Conservation (phyloP, 2,329 filamentous ascomycete genomes). For the Thelonectria rubi region DNA sequence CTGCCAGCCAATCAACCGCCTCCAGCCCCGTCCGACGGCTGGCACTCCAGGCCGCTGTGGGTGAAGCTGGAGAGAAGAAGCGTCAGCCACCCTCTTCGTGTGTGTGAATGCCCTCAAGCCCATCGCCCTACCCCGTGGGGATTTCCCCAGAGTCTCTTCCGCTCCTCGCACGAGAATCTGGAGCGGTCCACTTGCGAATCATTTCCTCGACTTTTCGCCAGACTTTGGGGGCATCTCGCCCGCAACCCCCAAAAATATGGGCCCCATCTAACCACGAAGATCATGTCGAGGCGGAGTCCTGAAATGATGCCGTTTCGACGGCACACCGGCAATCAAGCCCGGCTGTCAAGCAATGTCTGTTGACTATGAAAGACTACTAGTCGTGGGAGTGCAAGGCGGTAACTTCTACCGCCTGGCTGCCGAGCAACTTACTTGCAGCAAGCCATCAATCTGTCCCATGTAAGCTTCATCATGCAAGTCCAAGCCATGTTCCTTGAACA, state of each 20-base stretch:
- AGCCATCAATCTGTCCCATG: too few species aligned
- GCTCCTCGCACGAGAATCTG: neutral
- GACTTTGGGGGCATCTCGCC: neutral
- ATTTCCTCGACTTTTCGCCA: neutral
- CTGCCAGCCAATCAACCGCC: conserved; percentile 5
- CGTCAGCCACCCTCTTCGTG: neutral
- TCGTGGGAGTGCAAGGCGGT: too few species aligned
- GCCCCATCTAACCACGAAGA: too few species aligned
- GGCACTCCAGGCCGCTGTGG: neutral
- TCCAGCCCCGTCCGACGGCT: neutral
- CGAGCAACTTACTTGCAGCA: too few species aligned
- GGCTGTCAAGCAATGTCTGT: too few species aligned
- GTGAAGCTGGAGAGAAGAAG: neutral
- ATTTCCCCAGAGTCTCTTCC: conserved; percentile 2
- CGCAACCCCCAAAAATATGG: neutral
- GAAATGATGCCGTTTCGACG: too few species aligned
- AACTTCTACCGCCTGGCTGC: too few species aligned
- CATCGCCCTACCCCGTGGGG: conserved; percentile 8
- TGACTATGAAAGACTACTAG: too few species aligned
- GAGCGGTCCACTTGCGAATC: neutral
- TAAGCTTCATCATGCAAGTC: too few species aligned
- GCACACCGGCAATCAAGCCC: too few species aligned
- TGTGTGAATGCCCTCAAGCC: conserved; percentile 12
- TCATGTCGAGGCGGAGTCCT: too few species aligned
- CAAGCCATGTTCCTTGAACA: too few species aligned